Conservation (phyloP, 2,329 filamentous ascomycete genomes). For the Sporothrix pallida region DNA sequence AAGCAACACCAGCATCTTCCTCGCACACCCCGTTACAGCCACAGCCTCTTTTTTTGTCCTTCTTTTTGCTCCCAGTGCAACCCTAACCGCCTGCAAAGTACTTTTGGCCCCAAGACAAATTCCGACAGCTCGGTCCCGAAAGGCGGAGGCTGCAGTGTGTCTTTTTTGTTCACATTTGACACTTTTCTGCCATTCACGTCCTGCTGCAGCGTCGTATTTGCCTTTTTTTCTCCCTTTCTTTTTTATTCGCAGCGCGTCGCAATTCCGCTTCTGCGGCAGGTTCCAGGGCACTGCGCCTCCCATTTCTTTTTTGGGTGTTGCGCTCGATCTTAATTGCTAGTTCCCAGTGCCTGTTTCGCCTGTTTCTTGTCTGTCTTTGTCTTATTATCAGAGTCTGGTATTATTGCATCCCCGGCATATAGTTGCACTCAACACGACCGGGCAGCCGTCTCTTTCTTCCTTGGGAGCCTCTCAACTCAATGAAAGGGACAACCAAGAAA, state of each 20-base stretch:
- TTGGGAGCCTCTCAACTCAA: background rate
- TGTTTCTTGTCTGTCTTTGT: background rate
- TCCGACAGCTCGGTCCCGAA: constrained; percentile 34
- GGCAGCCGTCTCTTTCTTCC: constrained; percentile 3
- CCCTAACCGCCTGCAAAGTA: background rate
- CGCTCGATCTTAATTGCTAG: background rate
- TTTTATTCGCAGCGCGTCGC: background rate
- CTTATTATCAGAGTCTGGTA: background rate
- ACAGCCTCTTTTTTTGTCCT: background rate
- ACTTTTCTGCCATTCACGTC: background rate
- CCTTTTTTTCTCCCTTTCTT: background rate
- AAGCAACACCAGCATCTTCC: background rate
- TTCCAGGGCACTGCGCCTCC: constrained; percentile 1
- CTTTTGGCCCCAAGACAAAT: background rate
- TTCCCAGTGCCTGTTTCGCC: background rate
- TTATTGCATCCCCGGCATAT: constrained; percentile 19
- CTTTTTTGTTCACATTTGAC: background rate
- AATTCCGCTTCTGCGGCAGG: constrained; percentile 12
- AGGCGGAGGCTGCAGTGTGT: background rate
- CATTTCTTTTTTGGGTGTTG: background rate
- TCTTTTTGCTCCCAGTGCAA: background rate
- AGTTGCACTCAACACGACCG: constrained; percentile 18
- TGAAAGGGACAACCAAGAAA: background rate
- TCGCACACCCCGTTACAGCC: background rate
- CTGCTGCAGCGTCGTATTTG: constrained; percentile 10